Percentiles rank a stretch among this genome's conserved stretches.
Evolutionary conservation across 129 eudicot species (phyloP).

Genomic region (Dittrichia graveolens): DNA sequence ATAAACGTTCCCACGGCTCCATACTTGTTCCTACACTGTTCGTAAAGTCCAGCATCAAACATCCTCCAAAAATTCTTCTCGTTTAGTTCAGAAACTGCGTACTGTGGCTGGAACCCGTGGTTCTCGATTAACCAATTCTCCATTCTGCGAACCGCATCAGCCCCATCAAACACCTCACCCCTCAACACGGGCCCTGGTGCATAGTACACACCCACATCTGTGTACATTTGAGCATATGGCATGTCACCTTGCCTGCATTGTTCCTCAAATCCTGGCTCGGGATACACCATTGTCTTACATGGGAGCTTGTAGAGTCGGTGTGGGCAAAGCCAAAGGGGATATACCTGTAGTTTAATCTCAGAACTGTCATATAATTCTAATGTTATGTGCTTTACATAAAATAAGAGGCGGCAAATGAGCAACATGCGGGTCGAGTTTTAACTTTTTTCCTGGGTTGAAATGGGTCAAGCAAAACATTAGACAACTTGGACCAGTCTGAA

Average conservation of each 20-base stretch:
- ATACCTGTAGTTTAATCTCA: constrained; percentile 43
- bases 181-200: constrained; percentile 88
- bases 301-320: constrained; percentile 81
- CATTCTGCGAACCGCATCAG: constrained; percentile 64
- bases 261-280: constrained; percentile 83
- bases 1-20: constrained; percentile 89
- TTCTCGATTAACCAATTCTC: constrained; percentile 87
- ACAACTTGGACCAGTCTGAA: no score
- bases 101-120: constrained; percentile 92
- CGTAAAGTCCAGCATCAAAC: constrained; percentile 86
- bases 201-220: constrained; percentile 88
- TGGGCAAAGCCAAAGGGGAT: constrained; percentile 94
- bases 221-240: constrained; percentile 83
- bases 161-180: constrained; percentile 87
- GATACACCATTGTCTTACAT: constrained; percentile 77
- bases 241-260: constrained; percentile 82
- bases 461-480: no score
- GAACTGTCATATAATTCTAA: not conserved
- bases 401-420: no score
- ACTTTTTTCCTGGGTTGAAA: no score
- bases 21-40: constrained; percentile 72
- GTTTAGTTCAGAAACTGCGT: constrained; percentile 73
- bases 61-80: constrained; percentile 96
- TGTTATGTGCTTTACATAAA: not conserved
- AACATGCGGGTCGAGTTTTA: no score